Conservation (phyloP, 768 basidiomycete species). For the Serpula lacrymans region DNA sequence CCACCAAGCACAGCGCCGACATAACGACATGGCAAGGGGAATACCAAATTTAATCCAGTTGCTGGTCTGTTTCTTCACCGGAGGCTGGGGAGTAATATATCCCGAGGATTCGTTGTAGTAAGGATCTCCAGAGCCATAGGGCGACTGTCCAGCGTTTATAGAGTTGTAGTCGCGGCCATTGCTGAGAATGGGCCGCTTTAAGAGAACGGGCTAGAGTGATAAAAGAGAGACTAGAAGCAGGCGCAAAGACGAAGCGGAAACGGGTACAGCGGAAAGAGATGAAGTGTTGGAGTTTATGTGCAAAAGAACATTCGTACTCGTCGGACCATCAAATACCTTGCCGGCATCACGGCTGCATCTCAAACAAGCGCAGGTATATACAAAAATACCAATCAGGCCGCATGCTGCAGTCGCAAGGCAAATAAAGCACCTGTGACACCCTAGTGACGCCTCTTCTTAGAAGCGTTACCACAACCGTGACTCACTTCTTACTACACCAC, state of each 20-base stretch:
- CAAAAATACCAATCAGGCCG: too few relatives aligned
- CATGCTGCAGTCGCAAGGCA: too few relatives aligned
- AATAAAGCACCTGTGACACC: too few relatives aligned
- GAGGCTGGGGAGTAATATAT: slow-evolving; percentile 50
- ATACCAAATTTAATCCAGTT: slow-evolving; percentile 77
- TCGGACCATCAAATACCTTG: slow-evolving; percentile 8
- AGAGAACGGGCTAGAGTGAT: slow-evolving; percentile 7
- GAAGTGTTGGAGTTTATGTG: slow-evolving; percentile 10
- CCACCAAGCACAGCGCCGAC: slow-evolving; percentile 72
- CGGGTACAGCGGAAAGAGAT: slow-evolving; percentile 13
- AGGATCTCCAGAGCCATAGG: slow-evolving; percentile 62
- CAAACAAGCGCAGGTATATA: too few relatives aligned
- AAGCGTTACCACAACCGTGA: too few relatives aligned
- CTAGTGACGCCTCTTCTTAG: too few relatives aligned
- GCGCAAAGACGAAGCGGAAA: slow-evolving; percentile 10
- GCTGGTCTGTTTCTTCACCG: slow-evolving; percentile 52
- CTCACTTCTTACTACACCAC: too few relatives aligned
- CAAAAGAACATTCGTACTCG: slow-evolving; percentile 11
- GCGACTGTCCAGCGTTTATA: slow-evolving; percentile 28
- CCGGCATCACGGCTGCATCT: slow-evolving; percentile 11
- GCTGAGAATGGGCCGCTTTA: slow-evolving; percentile 15
- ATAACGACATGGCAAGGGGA: slow-evolving; percentile 64
- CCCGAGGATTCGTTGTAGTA: slow-evolving; percentile 71
- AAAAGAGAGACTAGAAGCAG: slow-evolving; percentile 22
- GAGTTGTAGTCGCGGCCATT: slow-evolving; percentile 41